phyloP scores from a whole-genome alignment of 2,329 filamentous ascomycete species.

The Cyphellophora attinorum region DNA sequence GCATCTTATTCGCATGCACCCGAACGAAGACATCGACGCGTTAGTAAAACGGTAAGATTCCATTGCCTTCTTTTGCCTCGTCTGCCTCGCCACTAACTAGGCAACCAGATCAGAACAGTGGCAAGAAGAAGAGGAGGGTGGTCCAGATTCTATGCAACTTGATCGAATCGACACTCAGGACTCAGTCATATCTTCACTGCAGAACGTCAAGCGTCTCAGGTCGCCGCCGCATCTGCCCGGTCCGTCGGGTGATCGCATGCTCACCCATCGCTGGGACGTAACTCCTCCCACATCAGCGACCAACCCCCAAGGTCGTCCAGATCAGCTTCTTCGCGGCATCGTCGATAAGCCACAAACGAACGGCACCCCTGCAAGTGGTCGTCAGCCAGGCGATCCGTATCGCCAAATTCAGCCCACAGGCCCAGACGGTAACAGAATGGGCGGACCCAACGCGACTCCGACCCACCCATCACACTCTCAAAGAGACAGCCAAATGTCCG shows the following conservation, averaged over 20 bases:
- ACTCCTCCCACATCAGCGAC: not conserved
- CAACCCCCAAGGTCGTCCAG: not conserved
- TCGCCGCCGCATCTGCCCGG: not conserved
- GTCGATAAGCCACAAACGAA: not conserved
- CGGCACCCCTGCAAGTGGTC: not conserved
- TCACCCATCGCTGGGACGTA: not conserved
- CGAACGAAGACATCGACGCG: slow-evolving; percentile 2
- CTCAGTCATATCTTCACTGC: slow-evolving; percentile 1
- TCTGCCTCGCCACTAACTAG: not conserved
- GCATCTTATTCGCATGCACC: slow-evolving; percentile 63
- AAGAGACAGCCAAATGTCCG: not conserved
- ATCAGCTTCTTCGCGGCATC: not conserved
- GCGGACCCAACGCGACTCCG: not conserved
- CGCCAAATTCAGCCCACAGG: not conserved
- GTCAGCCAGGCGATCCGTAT: not conserved
- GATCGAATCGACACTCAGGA: not conserved
- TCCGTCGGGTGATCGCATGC: not conserved
- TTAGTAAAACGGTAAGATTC: slow-evolving; percentile 1
- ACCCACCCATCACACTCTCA: not conserved
- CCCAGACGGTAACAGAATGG: not conserved
- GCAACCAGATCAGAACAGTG: slow-evolving; percentile 3
- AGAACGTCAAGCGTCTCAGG: slow-evolving; percentile 1
- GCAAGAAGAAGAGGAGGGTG: slow-evolving; percentile 1
- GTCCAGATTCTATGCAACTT: not conserved
- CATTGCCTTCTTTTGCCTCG: slow-evolving; percentile 1